Base-by-base conservation (phyloP, 306 rosid genomes). In the Hippophae tibetana region DNA sequence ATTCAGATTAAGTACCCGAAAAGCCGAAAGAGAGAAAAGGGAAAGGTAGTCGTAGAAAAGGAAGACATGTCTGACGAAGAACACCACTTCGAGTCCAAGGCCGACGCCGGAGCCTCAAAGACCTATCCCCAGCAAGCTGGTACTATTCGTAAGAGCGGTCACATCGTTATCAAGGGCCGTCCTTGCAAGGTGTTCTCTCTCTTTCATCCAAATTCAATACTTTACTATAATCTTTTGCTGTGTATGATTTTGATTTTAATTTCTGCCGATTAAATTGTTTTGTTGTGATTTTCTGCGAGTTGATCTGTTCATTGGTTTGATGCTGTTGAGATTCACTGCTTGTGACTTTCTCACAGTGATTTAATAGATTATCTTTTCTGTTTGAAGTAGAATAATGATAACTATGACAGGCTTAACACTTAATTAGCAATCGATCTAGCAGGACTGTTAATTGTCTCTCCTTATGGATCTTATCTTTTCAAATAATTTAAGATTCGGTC, bases 91-190 rank as follows among this genome's bases (percentile, higher is more conserved):
- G 78, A 74, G 47, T 74, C 78, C 53, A 74, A 74, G 78, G 78
- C 78, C 74, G 78, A 74, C 43, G 78, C 78, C 54, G 78, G 78
- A 57, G 78, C 78, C 57, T 74, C 78, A 47, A 74, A 74, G 63
- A 74, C 78, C 63, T 74, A 58, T 60, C 78, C 78, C 10, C 78
- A 74, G 60, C 78, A 74, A 49, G 78, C 78, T 3, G 78, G 78
- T 52, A 68, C 78, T 26, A 74, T 74, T 57, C 74, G 78, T 18
- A 74, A 74, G 74, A 67, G 63, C 57, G 78, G 78, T 11, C 54
- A 74, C 70, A 58, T 74, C 67, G 78, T 74, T 66, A 74, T 74
- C 66, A 74, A 74, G 64, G 47, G 47, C 74, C 78, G 78, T 62
- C 78, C 78, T 43, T 74, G 78, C 78, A 74, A 74, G 78, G 78